phyloP scores from a whole-genome alignment of 2,329 filamentous ascomycete species.

The Tolypocladium ophioglossoides region DNA sequence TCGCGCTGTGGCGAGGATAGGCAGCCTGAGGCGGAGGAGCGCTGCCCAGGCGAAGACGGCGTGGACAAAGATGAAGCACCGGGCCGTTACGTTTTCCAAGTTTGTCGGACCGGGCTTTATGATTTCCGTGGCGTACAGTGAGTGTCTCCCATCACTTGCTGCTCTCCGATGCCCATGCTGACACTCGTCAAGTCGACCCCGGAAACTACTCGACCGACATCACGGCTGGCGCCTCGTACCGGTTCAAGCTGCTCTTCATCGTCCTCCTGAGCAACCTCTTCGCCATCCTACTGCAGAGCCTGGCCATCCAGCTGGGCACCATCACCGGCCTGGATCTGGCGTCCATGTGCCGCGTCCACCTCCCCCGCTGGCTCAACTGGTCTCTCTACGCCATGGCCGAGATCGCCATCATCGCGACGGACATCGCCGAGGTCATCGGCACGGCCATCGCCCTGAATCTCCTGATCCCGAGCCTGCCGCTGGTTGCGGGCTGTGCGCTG shows the following conservation, averaged over 20 bases:
- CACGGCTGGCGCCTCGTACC: conserved; percentile 54
- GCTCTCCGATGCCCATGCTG: background rate
- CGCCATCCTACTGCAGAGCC: conserved; percentile 58
- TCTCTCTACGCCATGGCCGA: conserved; percentile 55
- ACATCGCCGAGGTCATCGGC: conserved; percentile 63
- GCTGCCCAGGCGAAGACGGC: background rate
- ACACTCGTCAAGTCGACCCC: conserved; percentile 33
- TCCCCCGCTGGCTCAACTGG: conserved; percentile 55
- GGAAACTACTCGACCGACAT: conserved; percentile 64
- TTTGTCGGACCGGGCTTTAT: conserved; percentile 60
- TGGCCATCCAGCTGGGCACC: conserved; percentile 59
- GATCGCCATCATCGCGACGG: conserved; percentile 58
- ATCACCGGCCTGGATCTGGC: conserved; percentile 59
- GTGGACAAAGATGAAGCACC: conserved; percentile 7
- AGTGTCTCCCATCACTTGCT: conserved; percentile 9
- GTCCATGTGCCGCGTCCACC: conserved; percentile 52
- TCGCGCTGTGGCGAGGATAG: no score
- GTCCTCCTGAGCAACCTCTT: conserved; percentile 60
- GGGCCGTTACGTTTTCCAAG: conserved; percentile 20
- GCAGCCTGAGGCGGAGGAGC: no score
- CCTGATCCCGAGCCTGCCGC: conserved; percentile 49
- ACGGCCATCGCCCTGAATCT: conserved; percentile 63
- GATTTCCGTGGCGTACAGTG: conserved; percentile 47
- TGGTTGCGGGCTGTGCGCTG: conserved; percentile 59
- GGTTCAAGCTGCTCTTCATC: conserved; percentile 56